phyloP scores from a whole-genome alignment of 495 filamentous ascomycete species.

The Neurospora sp. region DNA sequence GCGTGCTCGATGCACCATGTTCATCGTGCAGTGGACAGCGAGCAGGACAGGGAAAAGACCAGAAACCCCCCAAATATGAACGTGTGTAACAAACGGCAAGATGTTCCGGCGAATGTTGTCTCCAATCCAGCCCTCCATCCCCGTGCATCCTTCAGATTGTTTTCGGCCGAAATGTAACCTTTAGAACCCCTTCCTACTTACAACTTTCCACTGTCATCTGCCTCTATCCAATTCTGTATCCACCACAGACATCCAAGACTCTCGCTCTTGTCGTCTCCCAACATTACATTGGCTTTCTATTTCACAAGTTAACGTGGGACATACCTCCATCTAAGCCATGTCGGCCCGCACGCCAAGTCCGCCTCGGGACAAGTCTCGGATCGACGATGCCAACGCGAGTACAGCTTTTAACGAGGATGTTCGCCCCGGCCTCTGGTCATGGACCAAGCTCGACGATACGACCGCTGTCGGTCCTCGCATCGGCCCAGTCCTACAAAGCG shows the following conservation, averaged over 20 bases:
- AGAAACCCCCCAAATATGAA: neutral
- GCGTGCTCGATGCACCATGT: neutral
- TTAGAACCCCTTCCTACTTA: neutral
- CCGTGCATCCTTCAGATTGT: neutral
- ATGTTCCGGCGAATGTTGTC: neutral
- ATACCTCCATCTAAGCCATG: neutral
- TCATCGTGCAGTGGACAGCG: neutral
- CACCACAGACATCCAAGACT: neutral
- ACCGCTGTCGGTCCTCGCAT: conserved; percentile 31
- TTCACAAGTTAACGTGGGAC: neutral
- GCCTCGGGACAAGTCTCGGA: neutral
- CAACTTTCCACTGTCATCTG: neutral
- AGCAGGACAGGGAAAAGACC: neutral
- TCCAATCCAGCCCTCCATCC: neutral
- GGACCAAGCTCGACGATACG: neutral
- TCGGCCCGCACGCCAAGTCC: neutral
- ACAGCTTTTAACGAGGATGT: neutral
- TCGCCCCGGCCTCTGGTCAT: neutral
- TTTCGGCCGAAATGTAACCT: neutral
- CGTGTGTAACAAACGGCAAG: neutral
- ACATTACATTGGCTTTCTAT: neutral
- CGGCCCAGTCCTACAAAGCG: conserved; percentile 28
- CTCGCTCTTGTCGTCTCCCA: neutral
- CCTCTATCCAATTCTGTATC: neutral
- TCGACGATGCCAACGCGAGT: neutral